These are phyloP conservation scores for Xylaria sp. DNA, from an alignment of 2,329 filamentous ascomycete species.

Conservation along the genomic window DNA sequence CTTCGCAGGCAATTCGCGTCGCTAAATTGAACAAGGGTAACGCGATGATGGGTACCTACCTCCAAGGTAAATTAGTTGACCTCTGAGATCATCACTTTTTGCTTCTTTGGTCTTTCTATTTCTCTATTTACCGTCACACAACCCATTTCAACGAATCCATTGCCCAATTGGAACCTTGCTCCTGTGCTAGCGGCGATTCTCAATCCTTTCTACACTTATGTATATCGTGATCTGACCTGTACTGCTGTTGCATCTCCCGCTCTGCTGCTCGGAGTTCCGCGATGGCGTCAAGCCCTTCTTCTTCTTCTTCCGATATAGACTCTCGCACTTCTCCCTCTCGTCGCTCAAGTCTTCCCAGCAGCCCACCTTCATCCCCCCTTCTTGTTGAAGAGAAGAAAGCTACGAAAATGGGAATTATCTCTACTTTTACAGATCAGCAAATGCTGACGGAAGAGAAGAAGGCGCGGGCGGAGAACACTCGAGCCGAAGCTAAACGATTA, in stretches of 20 bases:
- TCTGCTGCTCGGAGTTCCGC: not conserved
- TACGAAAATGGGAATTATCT: constrained; percentile 41
- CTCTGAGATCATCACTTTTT: constrained; percentile 46
- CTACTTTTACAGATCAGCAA: constrained; percentile 46
- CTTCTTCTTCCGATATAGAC: constrained; percentile 22
- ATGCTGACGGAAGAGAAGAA: constrained; percentile 58
- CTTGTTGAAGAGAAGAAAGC: constrained; percentile 21
- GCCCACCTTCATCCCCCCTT: constrained; percentile 42
- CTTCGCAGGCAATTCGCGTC: constrained; percentile 47
- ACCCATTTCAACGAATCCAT: constrained; percentile 1
- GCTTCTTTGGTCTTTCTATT: not conserved
- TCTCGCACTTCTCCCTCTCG: constrained; percentile 37
- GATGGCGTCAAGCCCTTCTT: constrained; percentile 39
- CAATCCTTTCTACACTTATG: constrained; percentile 2
- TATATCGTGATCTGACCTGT: not conserved
- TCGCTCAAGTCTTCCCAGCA: constrained; percentile 35
- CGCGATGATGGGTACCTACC: constrained; percentile 41
- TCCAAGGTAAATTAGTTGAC: constrained; percentile 13
- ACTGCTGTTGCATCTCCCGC: not conserved
- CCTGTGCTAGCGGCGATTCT: not conserved
- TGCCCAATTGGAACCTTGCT: constrained; percentile 2
- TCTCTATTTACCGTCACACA: not conserved
- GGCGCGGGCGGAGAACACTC: constrained; percentile 58
- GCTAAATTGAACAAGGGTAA: constrained; percentile 32
- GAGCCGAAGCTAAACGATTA: constrained; percentile 57